These are phyloP conservation scores for Bothriochloa decipiens DNA, from an alignment of 176 grass and related monocot species.

Conservation along the genomic window DNA sequence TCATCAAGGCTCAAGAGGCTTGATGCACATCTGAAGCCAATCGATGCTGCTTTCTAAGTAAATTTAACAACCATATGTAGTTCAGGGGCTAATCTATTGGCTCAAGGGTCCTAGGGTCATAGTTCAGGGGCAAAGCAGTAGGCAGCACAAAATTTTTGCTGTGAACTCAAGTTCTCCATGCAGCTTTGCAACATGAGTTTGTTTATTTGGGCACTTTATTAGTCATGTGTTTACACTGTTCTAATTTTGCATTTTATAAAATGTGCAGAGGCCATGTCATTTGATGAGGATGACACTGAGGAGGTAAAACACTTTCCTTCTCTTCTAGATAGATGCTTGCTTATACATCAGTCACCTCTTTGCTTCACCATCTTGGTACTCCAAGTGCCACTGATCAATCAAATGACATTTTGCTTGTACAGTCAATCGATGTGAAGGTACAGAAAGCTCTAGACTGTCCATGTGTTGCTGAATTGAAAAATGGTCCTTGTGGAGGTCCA, in stretches of 20 bases:
- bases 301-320: constrained; percentile 45
- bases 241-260: constrained; percentile 32
- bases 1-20: not conserved
- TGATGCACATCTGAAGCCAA: not conserved
- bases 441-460: constrained; percentile 89
- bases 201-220: not conserved
- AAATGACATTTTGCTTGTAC: constrained; percentile 46
- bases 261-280: constrained; percentile 78
- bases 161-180: not conserved
- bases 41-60: not conserved
- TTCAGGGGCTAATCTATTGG: constrained; percentile 10
- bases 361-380: constrained; percentile 29
- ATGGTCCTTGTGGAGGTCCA: constrained; percentile 81
- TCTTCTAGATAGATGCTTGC: constrained; percentile 13
- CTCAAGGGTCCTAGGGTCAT: not conserved
- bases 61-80: not conserved
- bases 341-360: constrained; percentile 25
- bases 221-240: not conserved
- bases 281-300: constrained; percentile 51
- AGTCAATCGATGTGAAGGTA: constrained; percentile 86
- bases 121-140: not conserved
- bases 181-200: not conserved
- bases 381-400: not conserved
- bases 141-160: not conserved
- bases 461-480: constrained; percentile 85